These are phyloP conservation scores for Claviceps sp. DNA, from an alignment of 2,329 filamentous ascomycete species.

Conservation along the genomic window DNA sequence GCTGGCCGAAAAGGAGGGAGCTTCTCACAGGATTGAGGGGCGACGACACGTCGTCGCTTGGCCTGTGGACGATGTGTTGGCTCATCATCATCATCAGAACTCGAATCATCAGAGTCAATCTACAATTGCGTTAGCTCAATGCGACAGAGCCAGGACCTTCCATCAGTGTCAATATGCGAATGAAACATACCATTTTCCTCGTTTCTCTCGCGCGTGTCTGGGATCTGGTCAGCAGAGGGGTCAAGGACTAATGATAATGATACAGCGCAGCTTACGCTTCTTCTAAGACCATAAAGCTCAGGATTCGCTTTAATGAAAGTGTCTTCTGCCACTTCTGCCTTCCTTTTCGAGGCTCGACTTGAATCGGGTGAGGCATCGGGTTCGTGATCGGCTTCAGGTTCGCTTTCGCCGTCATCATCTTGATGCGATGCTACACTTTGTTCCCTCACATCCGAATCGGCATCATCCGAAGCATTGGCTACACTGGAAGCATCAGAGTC, in stretches of 20 bases:
- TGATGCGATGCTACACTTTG: constrained; percentile 35
- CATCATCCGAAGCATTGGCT: constrained; percentile 50
- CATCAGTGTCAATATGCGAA: constrained; percentile 4
- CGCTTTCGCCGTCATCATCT: constrained; percentile 34
- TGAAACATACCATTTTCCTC: constrained; percentile 38
- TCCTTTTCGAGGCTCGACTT: constrained; percentile 59
- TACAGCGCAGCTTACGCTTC: constrained; percentile 56
- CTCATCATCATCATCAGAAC: constrained; percentile 56
- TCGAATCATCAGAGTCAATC: constrained; percentile 49
- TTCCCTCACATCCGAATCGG: constrained; percentile 59
- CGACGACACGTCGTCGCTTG: constrained; percentile 57
- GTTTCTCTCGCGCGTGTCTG: constrained; percentile 45
- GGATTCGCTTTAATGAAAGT: constrained; percentile 84
- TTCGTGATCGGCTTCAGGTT: constrained; percentile 44
- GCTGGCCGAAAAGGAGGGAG: neutral
- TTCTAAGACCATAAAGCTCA: constrained; percentile 82
- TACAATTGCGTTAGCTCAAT: constrained; percentile 11
- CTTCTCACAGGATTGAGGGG: constrained; percentile 48
- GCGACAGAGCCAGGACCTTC: neutral
- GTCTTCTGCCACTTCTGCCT: constrained; percentile 55
- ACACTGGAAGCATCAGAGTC: constrained; percentile 34
- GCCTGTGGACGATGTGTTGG: constrained; percentile 43
- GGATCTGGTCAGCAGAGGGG: constrained; percentile 7
- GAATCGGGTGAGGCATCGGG: constrained; percentile 61
- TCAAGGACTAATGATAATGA: constrained; percentile 11